phyloP scores from a whole-genome alignment of 1,139 yeast species.

The Zygosaccharomyces pseudobailii region DNA sequence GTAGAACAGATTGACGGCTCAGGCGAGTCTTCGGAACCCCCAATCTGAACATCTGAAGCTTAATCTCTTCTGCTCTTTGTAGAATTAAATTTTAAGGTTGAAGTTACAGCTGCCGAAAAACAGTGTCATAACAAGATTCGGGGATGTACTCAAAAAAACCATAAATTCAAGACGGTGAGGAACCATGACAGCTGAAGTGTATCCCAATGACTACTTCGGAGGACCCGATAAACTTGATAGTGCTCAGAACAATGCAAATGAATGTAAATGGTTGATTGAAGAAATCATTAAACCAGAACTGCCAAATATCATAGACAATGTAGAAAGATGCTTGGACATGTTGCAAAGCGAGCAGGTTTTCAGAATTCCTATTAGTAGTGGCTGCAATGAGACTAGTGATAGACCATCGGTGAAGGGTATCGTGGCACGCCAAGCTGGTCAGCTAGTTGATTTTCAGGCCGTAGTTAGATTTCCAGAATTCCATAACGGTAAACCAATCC shows the following conservation, averaged over 20 bases:
- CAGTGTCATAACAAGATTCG: no score
- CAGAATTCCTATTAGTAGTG: constrained; percentile 33
- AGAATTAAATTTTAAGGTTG: background rate
- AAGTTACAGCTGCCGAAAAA: no score
- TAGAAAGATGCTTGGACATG: constrained; percentile 33
- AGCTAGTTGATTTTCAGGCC: constrained; percentile 29
- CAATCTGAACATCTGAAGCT: background rate
- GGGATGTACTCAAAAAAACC: no score
- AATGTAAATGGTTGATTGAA: constrained; percentile 36
- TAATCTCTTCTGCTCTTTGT: no score
- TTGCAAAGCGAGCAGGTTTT: constrained; percentile 30
- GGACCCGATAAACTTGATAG: constrained; percentile 8
- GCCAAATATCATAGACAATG: constrained; percentile 37
- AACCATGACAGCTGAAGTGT: constrained; percentile 31
- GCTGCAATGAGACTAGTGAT: constrained; percentile 15
- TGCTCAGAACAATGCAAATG: constrained; percentile 15
- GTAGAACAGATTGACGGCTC: background rate
- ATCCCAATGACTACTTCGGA: constrained; percentile 24
- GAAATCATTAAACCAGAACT: constrained; percentile 37
- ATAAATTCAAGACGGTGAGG: no score
- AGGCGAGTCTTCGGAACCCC: background rate
- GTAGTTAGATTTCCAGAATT: constrained; percentile 29
- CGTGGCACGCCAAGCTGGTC: constrained; percentile 27
- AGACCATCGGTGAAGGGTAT: constrained; percentile 28
- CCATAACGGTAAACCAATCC: constrained; percentile 26